A percentile compares a stretch with the other conserved stretches of the same genome.
Conservation (phyloP, 1,284 basidiomycete genomes). For the Marasmius sp. region DNA sequence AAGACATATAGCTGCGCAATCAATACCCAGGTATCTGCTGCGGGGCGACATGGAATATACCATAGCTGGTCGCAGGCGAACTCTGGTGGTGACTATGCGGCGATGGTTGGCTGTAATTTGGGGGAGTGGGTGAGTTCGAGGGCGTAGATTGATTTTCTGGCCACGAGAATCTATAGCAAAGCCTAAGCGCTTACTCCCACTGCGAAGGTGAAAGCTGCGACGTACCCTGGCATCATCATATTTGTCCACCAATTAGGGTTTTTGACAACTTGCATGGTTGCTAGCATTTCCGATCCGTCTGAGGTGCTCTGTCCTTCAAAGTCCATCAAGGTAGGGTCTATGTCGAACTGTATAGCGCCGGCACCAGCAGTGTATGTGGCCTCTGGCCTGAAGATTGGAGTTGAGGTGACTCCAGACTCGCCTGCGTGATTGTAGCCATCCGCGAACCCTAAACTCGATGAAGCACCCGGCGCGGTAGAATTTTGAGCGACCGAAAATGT, state of each 20-base stretch:
- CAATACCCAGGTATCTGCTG: constrained; percentile 3
- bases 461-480: constrained; percentile 14
- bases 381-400: constrained; percentile 43
- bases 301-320: constrained; percentile 36
- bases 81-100: not conserved
- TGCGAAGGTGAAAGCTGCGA: not conserved
- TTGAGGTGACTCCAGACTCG: constrained; percentile 17
- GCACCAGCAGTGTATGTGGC: constrained; percentile 38
- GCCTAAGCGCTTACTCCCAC: too few species aligned
- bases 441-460: constrained; percentile 15
- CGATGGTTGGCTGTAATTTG: not conserved
- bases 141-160: constrained; percentile 18
- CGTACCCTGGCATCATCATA: constrained; percentile 81
- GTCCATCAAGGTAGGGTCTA: constrained; percentile 25
- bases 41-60: constrained; percentile 12
- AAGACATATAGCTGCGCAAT: not conserved
- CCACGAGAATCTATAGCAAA: constrained; percentile 23
- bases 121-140: constrained; percentile 10
- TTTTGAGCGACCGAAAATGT: constrained; percentile 18
- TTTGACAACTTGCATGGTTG: constrained; percentile 70
- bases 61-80: constrained; percentile 8
- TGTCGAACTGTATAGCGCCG: constrained; percentile 41
- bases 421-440: not conserved
- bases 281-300: constrained; percentile 58
- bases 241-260: constrained; percentile 72